Conservation (phyloP, 2,329 filamentous ascomycete species). For the Cytospora mali region DNA sequence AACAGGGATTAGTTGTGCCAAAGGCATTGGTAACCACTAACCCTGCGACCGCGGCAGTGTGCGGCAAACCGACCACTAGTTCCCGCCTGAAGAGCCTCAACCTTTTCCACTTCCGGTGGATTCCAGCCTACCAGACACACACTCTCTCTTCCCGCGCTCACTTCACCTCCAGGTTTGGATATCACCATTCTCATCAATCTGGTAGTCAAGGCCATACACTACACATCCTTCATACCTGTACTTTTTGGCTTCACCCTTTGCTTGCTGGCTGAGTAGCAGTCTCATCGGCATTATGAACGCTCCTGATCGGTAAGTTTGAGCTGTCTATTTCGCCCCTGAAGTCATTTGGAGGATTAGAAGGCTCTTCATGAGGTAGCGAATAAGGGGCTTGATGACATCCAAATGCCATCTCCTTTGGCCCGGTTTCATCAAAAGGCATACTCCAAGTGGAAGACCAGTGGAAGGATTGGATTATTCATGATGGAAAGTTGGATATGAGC, state of each 20-base stretch:
- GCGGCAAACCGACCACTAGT: conserved; percentile 18
- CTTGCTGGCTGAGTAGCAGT: background rate
- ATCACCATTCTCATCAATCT: conserved; percentile 1
- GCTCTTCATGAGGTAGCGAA: background rate
- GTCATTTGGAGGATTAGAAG: background rate
- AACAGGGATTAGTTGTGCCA: conserved; percentile 5
- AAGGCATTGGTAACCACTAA: background rate
- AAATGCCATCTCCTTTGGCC: background rate
- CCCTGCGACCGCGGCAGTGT: conserved; percentile 5
- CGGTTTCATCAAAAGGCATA: background rate
- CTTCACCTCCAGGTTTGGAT: conserved; percentile 4
- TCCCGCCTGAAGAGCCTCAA: conserved; percentile 19
- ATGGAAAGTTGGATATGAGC: background rate
- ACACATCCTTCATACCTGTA: background rate
- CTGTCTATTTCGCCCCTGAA: background rate
- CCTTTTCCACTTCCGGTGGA: conserved; percentile 12
- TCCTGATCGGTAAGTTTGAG: conserved; percentile 54
- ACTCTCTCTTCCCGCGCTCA: background rate
- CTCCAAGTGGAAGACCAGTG: conserved; percentile 11
- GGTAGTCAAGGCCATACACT: background rate
- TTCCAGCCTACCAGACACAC: background rate
- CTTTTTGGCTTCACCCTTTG: conserved; percentile 2
- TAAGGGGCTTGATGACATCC: background rate
- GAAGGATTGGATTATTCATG: background rate
- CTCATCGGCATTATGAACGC: conserved; percentile 52